phyloP scores from a whole-genome alignment of 2,329 filamentous ascomycete species.

The Aspergillus sp. region DNA sequence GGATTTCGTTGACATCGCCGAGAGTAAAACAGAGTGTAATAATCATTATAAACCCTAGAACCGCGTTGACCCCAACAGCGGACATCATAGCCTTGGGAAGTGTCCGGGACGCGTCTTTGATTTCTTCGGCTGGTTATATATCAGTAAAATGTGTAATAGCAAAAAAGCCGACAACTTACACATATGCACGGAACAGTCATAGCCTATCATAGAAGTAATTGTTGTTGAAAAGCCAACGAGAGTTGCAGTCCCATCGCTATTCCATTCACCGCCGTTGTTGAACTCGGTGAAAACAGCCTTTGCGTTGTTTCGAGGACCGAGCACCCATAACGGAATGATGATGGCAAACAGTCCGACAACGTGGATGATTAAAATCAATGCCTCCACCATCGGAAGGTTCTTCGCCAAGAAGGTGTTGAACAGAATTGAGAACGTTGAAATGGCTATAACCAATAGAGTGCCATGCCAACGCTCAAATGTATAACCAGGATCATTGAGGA shows the following conservation, averaged over 20 bases:
- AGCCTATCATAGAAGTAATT: slow-evolving; percentile 43
- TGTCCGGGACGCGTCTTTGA: slow-evolving; percentile 49
- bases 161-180: slow-evolving; percentile 30
- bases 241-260: slow-evolving; percentile 35
- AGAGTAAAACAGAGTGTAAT: slow-evolving; percentile 57
- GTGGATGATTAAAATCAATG: slow-evolving; percentile 43
- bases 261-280: slow-evolving; percentile 44
- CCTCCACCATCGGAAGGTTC: slow-evolving; percentile 41
- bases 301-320: slow-evolving; percentile 39
- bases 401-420: slow-evolving; percentile 45
- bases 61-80: slow-evolving; percentile 52
- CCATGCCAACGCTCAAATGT: slow-evolving; percentile 45
- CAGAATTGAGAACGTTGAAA: slow-evolving; percentile 39
- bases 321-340: slow-evolving; percentile 44
- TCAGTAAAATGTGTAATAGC: slow-evolving; percentile 7
- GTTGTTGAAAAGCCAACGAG: slow-evolving; percentile 43
- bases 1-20: slow-evolving; percentile 47
- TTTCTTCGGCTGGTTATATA: slow-evolving; percentile 36
- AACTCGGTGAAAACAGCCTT: slow-evolving; percentile 43
- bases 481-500: slow-evolving; percentile 46
- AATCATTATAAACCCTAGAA: slow-evolving; percentile 58
- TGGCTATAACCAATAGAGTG: slow-evolving; percentile 45
- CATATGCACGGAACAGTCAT: slow-evolving; percentile 48
- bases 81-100: slow-evolving; percentile 54
- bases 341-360: slow-evolving; percentile 45